Base-by-base conservation (phyloP, 495 filamentous ascomycete genomes). In the Articulospora tetracladia region DNA sequence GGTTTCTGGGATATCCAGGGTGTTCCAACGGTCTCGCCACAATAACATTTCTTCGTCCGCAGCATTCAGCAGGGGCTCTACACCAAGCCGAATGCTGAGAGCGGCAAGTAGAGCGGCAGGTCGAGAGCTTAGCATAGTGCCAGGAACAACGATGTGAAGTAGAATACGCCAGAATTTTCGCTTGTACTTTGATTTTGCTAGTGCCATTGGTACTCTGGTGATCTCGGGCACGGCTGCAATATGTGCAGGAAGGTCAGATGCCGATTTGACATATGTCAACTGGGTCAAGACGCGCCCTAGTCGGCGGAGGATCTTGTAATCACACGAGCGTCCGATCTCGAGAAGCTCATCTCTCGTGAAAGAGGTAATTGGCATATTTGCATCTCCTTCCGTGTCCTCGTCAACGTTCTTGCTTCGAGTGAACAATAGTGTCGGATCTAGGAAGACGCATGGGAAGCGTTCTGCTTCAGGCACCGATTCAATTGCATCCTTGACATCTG, bases 401-500 rank as follows among this genome's bases (percentile, higher is more conserved):
- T 51, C 56, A 2, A 55, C 30, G 6, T 51, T 23, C 12, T n/a
- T 28, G 20, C 56, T 56, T 20, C 36, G 59, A 1, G 34, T 41
- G 62, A 77, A 77, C 8, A 62, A 53, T 30, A 74, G 55, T 0
- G 76, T 78, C 1, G 76, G 77, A 53, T 79, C 76, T 6, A 80
- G 70, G 53, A 74, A 77, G 17, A 80, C 75, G 64, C 81, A 83
- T 2, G 74, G 75, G 69, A 77, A 85, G 47, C 73, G 71, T 19
- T 78, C 62, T 1, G 62, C 68, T 23, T 70, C 66, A 0, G 77
- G 70, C 15, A 85, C 73, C 1, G 59, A 41, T 36, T 74, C 59
- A 63, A 85, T 77, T 26, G 76, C 65, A 1, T 68, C 62, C 1
- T 62, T 51, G 15, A 80, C 67, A n/a, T 80, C 76, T 17, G 63